Evolutionary conservation across 73 alveolate species (phyloP).

Genomic region (Paramecium primaurelia): DNA sequence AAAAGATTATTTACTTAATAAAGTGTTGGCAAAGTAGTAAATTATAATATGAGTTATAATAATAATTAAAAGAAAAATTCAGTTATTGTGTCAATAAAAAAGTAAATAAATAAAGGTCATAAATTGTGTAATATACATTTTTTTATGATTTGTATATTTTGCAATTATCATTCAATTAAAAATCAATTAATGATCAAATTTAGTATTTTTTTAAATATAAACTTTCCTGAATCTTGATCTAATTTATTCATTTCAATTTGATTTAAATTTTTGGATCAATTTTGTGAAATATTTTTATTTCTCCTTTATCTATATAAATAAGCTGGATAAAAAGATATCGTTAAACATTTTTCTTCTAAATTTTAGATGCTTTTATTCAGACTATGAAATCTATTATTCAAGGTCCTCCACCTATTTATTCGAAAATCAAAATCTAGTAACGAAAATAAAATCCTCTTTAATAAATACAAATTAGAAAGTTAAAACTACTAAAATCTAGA

Average conservation of each 20-base stretch:
- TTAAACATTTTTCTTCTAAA: neutral
- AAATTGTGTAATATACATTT: conserved; percentile 37
- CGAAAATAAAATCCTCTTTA: too few relatives aligned
- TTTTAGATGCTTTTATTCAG: neutral
- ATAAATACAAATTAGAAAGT: too few relatives aligned
- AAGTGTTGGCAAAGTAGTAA: neutral
- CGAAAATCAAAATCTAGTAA: neutral
- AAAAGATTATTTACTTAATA: neutral
- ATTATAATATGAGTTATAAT: neutral
- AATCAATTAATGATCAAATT: neutral
- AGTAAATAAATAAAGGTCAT: neutral
- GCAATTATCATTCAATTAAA: neutral
- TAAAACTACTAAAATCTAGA: too few relatives aligned
- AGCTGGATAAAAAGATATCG: neutral
- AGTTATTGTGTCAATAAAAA: neutral
- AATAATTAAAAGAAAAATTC: neutral
- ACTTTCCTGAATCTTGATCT: neutral
- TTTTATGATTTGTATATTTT: neutral
- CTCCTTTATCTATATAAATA: neutral
- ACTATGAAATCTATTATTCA: neutral
- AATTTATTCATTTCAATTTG: neutral
- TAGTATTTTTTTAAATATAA: neutral
- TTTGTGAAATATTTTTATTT: neutral
- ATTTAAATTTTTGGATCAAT: neutral
- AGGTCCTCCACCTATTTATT: neutral